Evolutionary conservation across 306 rosid species (phyloP).

Genomic region (Hippophae gyantsensis): DNA sequence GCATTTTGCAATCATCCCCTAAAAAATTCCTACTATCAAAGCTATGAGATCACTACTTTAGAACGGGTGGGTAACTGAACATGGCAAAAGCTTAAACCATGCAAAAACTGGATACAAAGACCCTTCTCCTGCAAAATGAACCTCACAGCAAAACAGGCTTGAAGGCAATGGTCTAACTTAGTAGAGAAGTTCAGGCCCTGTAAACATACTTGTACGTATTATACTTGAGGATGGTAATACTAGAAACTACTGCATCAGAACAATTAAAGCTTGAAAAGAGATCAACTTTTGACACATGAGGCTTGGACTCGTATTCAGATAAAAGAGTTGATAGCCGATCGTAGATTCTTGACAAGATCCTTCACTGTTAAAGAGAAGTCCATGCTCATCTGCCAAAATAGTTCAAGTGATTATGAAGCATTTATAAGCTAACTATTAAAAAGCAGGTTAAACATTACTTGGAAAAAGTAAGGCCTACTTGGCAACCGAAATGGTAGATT

Average conservation of each 20-base stretch:
- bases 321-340: conserved; percentile 38
- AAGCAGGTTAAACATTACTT: no score
- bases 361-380: conserved; percentile 57
- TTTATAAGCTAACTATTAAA: no score
- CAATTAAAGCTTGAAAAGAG: conserved; percentile 17
- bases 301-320: conserved; percentile 20
- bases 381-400: conserved; percentile 58
- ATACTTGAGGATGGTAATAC: no score
- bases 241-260: conserved; percentile 8
- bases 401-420: background rate
- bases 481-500: no score
- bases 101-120: conserved; percentile 14
- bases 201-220: conserved; percentile 6
- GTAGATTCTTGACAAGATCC: conserved; percentile 66
- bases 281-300: background rate
- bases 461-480: no score
- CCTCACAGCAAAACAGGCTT: conserved; percentile 41
- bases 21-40: conserved; percentile 20
- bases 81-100: conserved; percentile 29
- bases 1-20: conserved; percentile 25
- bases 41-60: conserved; percentile 26
- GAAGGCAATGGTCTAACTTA: conserved; percentile 22
- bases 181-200: conserved; percentile 33
- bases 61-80: conserved; percentile 20
- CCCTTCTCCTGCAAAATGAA: conserved; percentile 35